phyloP scores from a whole-genome alignment of 2,329 filamentous ascomycete genomes.

The Fusarium continuum region DNA sequence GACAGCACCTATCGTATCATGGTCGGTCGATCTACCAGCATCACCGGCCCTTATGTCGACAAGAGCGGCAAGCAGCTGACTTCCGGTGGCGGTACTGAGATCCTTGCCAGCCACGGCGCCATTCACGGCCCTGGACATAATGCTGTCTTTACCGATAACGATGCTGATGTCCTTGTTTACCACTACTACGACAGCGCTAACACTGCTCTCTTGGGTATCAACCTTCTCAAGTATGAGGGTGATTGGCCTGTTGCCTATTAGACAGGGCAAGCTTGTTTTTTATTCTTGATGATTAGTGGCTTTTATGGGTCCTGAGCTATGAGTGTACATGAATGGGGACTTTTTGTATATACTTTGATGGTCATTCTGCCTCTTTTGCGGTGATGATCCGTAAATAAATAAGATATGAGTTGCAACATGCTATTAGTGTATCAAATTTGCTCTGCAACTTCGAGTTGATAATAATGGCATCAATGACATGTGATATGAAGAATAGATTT shows the following conservation, averaged over 20 bases:
- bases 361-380: too few species aligned
- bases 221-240: constrained; percentile 44
- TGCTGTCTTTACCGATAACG: constrained; percentile 45
- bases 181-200: constrained; percentile 45
- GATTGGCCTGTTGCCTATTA: constrained; percentile 47
- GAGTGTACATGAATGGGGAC: constrained; percentile 5
- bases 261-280: rapidly evolving
- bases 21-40: constrained; percentile 46
- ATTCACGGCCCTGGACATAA: constrained; percentile 47
- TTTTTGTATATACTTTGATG: too few species aligned
- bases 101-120: constrained; percentile 42
- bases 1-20: constrained; percentile 46
- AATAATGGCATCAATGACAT: too few species aligned
- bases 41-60: constrained; percentile 45
- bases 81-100: constrained; percentile 44
- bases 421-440: too few species aligned
- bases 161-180: constrained; percentile 47
- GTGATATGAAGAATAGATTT: too few species aligned
- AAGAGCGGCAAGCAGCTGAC: constrained; percentile 39
- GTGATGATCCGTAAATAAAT: too few species aligned
- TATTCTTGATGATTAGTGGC: background rate
- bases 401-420: too few species aligned
- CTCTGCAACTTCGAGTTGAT: too few species aligned
- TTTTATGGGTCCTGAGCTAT: background rate
- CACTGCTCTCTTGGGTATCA: constrained; percentile 43